phyloP scores from a whole-genome alignment of 139 green algal species.

The Nannochloris sp. region DNA sequence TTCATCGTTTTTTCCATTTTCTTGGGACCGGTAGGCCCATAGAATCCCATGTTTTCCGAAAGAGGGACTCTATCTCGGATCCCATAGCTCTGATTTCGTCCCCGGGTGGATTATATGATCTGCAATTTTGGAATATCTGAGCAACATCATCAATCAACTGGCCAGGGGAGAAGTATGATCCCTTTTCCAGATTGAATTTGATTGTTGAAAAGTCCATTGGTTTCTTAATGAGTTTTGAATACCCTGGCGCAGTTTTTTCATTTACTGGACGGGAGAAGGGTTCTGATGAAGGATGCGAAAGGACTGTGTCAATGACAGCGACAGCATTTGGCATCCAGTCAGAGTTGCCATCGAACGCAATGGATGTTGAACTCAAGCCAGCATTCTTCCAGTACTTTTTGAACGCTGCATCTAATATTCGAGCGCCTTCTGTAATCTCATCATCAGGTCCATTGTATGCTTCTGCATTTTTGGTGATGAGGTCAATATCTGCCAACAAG shows the following conservation, averaged over 20 bases:
- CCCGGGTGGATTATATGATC: background rate
- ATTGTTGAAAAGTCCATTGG: slow-evolving; percentile 11
- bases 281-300: background rate
- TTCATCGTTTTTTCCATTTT: slow-evolving; percentile 2
- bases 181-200: background rate
- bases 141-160: slow-evolving; percentile 4
- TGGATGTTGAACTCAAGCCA: background rate
- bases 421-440: background rate
- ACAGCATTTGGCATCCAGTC: background rate
- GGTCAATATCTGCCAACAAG: slow-evolving; percentile 32
- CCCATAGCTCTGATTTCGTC: slow-evolving; percentile 5
- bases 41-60: slow-evolving; percentile 1
- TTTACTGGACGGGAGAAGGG: background rate
- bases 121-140: slow-evolving; percentile 10
- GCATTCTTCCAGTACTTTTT: slow-evolving; percentile 5
- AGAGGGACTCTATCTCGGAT: slow-evolving; percentile 2
- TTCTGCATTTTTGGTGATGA: slow-evolving; percentile 24
- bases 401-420: background rate
- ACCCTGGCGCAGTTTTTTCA: slow-evolving; percentile 9
- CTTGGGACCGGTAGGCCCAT: background rate
- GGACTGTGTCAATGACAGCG: background rate
- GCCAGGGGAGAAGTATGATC: background rate
- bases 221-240: slow-evolving; percentile 14
- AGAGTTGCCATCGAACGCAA: background rate
- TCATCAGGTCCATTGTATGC: slow-evolving; percentile 14